Evolutionary conservation across 2,329 filamentous ascomycete genomes (phyloP).

Genomic region (Alternaria hordeiaustralica): DNA sequence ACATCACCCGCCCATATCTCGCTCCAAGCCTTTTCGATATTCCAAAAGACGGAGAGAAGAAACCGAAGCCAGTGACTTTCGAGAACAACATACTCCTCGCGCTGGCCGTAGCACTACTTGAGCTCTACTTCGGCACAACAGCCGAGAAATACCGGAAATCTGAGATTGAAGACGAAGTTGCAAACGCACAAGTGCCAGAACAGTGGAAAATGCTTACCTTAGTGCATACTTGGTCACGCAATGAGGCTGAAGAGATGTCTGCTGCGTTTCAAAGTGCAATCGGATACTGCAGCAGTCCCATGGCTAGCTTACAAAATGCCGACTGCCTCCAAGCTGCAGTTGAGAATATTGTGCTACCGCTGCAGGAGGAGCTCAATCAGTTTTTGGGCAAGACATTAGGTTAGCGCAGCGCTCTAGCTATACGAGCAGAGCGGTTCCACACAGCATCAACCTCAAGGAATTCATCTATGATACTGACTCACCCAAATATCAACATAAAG

Average conservation of each 20-base stretch:
- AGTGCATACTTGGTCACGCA: constrained; percentile 44
- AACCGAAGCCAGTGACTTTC: constrained; percentile 21
- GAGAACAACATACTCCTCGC: constrained; percentile 46
- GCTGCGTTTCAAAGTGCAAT: constrained; percentile 45
- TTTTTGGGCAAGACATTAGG: constrained; percentile 40
- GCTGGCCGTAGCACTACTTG: constrained; percentile 42
- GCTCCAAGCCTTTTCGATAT: constrained; percentile 18
- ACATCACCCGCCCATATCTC: constrained; percentile 44
- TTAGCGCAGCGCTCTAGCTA: constrained; percentile 1
- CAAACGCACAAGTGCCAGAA: constrained; percentile 16
- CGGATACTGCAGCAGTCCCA: constrained; percentile 44
- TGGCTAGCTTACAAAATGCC: constrained; percentile 40
- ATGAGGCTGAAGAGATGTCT: constrained; percentile 44
- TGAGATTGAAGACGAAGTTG: constrained; percentile 23
- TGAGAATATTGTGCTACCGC: constrained; percentile 45
- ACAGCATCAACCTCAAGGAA: not conserved
- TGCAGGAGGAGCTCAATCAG: constrained; percentile 47
- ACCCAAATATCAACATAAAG: not conserved
- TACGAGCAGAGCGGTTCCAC: not conserved
- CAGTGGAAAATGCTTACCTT: constrained; percentile 39
- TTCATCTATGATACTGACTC: not conserved
- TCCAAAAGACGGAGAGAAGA: constrained; percentile 6
- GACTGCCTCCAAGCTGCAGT: constrained; percentile 47
- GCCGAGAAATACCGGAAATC: constrained; percentile 38
- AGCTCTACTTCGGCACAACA: constrained; percentile 47